These are phyloP conservation scores for Drechslera avenae DNA, from an alignment of 2,329 filamentous ascomycete genomes.

Conservation along the genomic window DNA sequence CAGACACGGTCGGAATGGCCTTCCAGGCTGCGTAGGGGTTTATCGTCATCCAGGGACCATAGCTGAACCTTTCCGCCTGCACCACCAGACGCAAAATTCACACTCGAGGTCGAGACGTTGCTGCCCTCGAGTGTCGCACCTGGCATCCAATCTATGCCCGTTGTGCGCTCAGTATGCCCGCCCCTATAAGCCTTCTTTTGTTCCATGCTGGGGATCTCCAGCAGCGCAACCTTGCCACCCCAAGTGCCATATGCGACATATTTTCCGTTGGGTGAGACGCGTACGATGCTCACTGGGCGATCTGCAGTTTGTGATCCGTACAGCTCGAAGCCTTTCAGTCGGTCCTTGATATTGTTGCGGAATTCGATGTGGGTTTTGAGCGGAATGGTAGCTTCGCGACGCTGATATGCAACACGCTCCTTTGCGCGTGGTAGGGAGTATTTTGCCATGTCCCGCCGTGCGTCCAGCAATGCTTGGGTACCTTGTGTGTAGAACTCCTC, in stretches of 20 bases:
- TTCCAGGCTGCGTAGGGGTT: conserved; percentile 77
- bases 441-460: conserved; percentile 76
- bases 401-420: conserved; percentile 75
- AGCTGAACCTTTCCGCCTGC: conserved; percentile 86
- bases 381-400: conserved; percentile 79
- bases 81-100: conserved; percentile 89
- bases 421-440: conserved; percentile 86
- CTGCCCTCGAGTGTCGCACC: conserved; percentile 74
- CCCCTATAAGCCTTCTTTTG: conserved; percentile 72
- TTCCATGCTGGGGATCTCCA: conserved; percentile 81
- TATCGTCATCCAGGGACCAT: conserved; percentile 88
- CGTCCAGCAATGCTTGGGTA: conserved; percentile 72
- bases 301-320: conserved; percentile 94
- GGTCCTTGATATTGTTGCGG: conserved; percentile 85
- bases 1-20: conserved; percentile 89
- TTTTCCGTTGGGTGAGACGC: conserved; percentile 85
- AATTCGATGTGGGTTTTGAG: conserved; percentile 91
- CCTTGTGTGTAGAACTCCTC: conserved; percentile 97
- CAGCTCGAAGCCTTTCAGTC: conserved; percentile 80
- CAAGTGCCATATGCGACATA: conserved; percentile 89
- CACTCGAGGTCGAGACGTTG: conserved; percentile 71
- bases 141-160: conserved; percentile 89
- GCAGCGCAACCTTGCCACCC: conserved; percentile 85
- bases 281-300: conserved; percentile 86
- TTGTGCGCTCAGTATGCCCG: conserved; percentile 89